Evolutionary conservation across 148 eudicot species (phyloP).

Genomic region (Vaccinium vitisidaea): DNA sequence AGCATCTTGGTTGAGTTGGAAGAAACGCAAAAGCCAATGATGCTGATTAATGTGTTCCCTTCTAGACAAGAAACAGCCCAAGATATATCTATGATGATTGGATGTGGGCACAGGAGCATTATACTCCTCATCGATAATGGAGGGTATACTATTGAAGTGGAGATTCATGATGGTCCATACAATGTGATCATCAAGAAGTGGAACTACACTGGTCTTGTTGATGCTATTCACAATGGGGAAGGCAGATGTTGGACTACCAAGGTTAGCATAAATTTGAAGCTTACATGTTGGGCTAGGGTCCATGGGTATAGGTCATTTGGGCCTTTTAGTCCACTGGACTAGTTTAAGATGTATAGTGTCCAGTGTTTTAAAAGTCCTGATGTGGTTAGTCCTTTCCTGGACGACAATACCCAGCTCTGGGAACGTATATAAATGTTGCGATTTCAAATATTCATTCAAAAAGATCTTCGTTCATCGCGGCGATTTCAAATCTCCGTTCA

Average conservation of each 20-base stretch:
- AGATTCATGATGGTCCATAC: conserved; percentile 86
- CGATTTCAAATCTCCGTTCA: no score
- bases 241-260: conserved; percentile 75
- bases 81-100: conserved; percentile 80
- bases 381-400: no score
- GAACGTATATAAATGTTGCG: no score
- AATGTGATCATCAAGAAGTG: conserved; percentile 77
- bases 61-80: conserved; percentile 66
- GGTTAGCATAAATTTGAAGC: conserved; percentile 29
- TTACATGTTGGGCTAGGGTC: no score
- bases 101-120: conserved; percentile 63
- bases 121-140: conserved; percentile 84
- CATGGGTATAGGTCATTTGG: no score
- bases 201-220: conserved; percentile 65
- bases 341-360: no score
- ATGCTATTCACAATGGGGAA: conserved; percentile 64
- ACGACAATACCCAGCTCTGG: no score
- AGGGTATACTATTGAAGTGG: conserved; percentile 84
- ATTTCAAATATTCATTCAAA: no score
- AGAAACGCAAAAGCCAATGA: not conserved
- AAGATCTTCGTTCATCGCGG: no score
- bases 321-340: no score
- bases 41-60: not conserved
- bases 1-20: not conserved
- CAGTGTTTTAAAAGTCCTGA: no score